Evolutionary conservation across 139 green algal genomes (phyloP).

Genomic region (Chlorella sp.): DNA sequence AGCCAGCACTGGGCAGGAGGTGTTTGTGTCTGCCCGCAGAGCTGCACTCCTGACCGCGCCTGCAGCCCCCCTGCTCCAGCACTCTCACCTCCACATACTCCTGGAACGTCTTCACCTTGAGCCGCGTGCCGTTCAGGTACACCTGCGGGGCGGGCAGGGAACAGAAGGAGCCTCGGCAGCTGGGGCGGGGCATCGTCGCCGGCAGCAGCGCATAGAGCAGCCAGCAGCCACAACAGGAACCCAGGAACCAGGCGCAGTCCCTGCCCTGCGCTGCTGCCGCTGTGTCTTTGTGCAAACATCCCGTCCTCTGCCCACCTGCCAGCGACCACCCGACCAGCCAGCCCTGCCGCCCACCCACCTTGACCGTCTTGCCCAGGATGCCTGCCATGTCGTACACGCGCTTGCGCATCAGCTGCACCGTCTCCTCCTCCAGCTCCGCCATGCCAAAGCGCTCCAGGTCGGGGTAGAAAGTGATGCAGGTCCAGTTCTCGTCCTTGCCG

Average conservation of each 20-base stretch:
- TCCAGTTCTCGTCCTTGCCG: conserved; percentile 97
- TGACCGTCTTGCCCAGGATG: conserved; percentile 92
- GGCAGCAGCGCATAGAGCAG: too few relatives aligned
- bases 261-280: too few relatives aligned
- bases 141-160: conserved; percentile 64
- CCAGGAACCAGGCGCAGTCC: too few relatives aligned
- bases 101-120: conserved; percentile 92
- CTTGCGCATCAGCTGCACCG: conserved; percentile 94
- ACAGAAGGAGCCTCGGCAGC: background rate
- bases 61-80: too few relatives aligned
- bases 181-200: too few relatives aligned
- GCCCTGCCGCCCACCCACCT: conserved; percentile 62
- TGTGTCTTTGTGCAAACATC: too few relatives aligned
- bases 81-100: conserved; percentile 93
- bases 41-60: too few relatives aligned
- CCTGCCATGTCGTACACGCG: conserved; percentile 96
- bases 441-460: conserved; percentile 96
- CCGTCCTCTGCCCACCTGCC: too few relatives aligned
- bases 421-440: conserved; percentile 64
- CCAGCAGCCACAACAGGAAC: too few relatives aligned
- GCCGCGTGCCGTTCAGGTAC: conserved; percentile 85
- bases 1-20: too few relatives aligned
- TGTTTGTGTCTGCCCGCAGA: too few relatives aligned
- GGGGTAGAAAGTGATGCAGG: conserved; percentile 95
- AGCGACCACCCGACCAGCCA: background rate